These are phyloP conservation scores for Tetracladium marchalianum DNA, from an alignment of 495 filamentous ascomycete genomes.

Conservation along the genomic window DNA sequence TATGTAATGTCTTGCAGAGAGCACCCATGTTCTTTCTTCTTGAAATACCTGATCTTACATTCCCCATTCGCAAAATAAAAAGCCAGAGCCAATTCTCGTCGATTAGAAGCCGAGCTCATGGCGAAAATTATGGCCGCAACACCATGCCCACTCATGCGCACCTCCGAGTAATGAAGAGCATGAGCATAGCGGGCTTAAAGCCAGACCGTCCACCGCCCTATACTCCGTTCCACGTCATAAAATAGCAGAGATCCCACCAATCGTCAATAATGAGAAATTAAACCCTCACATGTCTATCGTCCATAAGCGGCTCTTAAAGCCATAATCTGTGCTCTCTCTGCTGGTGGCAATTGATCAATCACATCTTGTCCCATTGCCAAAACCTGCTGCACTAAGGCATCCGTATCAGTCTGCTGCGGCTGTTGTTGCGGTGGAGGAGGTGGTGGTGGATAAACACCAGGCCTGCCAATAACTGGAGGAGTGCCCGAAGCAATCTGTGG, in stretches of 20 bases:
- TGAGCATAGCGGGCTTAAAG: neutral
- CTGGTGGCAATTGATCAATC: slow-evolving; percentile 65
- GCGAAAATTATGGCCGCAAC: too few species aligned
- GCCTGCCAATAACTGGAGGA: slow-evolving; percentile 47
- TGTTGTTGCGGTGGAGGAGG: slow-evolving; percentile 28
- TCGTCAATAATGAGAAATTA: too few species aligned
- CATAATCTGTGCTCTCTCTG: slow-evolving; percentile 68
- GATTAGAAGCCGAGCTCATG: too few species aligned
- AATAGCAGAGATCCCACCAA: neutral
- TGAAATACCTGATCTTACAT: too few species aligned
- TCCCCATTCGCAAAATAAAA: too few species aligned
- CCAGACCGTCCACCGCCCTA: neutral
- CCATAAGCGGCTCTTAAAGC: slow-evolving; percentile 44
- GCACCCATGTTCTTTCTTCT: too few species aligned
- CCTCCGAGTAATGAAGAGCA: too few species aligned
- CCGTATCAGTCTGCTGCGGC: slow-evolving; percentile 35
- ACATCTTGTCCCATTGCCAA: slow-evolving; percentile 63
- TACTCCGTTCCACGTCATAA: neutral
- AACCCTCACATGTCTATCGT: slow-evolving; percentile 8
- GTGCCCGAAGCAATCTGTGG: slow-evolving; percentile 30
- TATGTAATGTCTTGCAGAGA: too few species aligned
- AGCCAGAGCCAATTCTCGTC: too few species aligned
- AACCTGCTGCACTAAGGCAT: slow-evolving; percentile 64
- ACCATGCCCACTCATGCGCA: too few species aligned
- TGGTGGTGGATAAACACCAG: slow-evolving; percentile 32